Percentiles rank a stretch among this genome's conserved stretches.
Conservation (phyloP, 148 eudicot genomes). For the Chenopodium berlandieri region DNA sequence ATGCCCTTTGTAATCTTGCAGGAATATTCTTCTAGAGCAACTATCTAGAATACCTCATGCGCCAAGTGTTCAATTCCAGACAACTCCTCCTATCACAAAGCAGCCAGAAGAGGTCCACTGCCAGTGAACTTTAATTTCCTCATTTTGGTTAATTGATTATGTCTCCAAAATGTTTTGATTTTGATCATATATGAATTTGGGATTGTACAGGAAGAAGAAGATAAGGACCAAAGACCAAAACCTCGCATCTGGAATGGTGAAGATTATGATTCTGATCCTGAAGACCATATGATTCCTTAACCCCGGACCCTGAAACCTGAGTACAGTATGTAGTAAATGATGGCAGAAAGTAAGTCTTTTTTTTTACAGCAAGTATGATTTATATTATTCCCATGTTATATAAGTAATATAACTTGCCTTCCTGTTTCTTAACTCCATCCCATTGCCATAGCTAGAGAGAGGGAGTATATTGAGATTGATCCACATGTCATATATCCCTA, state of each 20-base stretch:
- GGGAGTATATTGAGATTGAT: neutral
- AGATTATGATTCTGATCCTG: constrained; percentile 68
- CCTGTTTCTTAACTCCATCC: neutral
- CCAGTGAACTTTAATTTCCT: neutral
- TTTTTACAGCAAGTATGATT: neutral
- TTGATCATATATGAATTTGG: constrained; percentile 11
- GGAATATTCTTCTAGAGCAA: constrained; percentile 77
- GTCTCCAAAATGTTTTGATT: neutral
- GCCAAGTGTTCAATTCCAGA: constrained; percentile 80
- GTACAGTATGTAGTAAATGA: constrained; percentile 18
- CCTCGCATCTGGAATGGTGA: constrained; percentile 77
- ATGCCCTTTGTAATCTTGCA: constrained; percentile 29
- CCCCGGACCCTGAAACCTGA: neutral
- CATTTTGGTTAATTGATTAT: neutral
- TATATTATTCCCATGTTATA: neutral
- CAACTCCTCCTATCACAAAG: constrained; percentile 50
- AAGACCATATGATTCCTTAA: constrained; percentile 44
- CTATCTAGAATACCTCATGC: constrained; percentile 61
- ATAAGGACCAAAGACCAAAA: constrained; percentile 53
- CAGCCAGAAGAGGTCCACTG: constrained; percentile 67
- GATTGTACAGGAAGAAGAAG: constrained; percentile 50
- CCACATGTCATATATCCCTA: neutral
- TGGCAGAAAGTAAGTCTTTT: constrained; percentile 30
- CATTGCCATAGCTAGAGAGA: neutral
- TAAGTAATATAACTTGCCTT: neutral